A percentile compares a stretch with the other conserved stretches of the same genome.
phyloP scores from a whole-genome alignment of 148 eudicot species.

The Talinum fruticosum region DNA sequence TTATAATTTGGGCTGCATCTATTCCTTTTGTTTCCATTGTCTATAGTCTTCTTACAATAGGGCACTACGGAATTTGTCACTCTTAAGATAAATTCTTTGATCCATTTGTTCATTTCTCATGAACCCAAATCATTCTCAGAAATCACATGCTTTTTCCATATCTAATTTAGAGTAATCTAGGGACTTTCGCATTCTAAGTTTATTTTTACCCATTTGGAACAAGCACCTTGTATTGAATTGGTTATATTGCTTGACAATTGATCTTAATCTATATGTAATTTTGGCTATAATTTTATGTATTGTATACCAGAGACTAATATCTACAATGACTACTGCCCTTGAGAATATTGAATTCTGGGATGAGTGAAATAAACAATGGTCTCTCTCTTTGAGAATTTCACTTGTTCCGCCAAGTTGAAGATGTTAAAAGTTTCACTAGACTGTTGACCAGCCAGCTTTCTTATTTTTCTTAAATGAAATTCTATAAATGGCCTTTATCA shows the following conservation, averaged over 20 bases:
- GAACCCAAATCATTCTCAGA: background rate
- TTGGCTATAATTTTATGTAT: background rate
- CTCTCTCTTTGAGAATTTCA: no score
- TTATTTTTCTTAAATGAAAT: background rate
- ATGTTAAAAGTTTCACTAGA: background rate
- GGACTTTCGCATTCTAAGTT: background rate
- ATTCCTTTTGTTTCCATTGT: background rate
- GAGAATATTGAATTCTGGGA: background rate
- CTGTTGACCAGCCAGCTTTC: background rate
- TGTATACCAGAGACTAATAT: background rate
- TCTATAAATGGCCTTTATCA: background rate
- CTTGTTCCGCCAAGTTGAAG: background rate
- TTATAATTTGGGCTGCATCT: background rate
- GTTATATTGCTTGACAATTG: background rate
- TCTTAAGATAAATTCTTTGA: background rate
- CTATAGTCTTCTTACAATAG: background rate
- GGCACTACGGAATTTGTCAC: background rate
- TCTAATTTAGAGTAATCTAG: background rate
- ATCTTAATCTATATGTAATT: background rate
- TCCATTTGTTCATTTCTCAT: background rate
- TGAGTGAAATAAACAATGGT: no score
- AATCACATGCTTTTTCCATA: background rate
- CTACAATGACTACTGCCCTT: background rate
- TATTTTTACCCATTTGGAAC: background rate
- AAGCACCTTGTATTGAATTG: background rate